Conservation (phyloP, 306 rosid genomes). For the Pyrus bretschneideri region DNA sequence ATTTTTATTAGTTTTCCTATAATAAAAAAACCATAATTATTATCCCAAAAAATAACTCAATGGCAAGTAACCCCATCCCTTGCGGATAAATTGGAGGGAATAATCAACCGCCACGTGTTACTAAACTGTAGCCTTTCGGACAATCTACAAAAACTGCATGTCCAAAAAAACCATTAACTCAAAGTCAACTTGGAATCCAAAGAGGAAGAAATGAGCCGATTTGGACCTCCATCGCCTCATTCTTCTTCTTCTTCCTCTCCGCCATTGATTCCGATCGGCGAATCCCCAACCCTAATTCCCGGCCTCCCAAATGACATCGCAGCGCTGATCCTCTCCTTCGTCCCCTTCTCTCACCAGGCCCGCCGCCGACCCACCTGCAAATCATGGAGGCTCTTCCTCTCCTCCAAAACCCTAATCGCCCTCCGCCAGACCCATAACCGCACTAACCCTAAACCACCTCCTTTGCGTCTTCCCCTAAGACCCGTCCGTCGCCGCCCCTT, state of each 20-base stretch:
- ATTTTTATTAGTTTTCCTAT: no score
- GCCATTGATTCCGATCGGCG: background rate
- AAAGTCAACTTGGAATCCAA: background rate
- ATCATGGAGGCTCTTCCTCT: conserved; percentile 58
- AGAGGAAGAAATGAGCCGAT: background rate
- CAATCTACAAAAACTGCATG: background rate
- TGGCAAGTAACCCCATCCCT: background rate
- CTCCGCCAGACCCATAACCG: conserved; percentile 33
- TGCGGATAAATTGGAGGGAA: background rate
- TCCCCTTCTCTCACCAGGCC: conserved; percentile 53
- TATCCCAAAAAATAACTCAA: no score
- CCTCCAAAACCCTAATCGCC: conserved; percentile 42
- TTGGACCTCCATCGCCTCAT: background rate
- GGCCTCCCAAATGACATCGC: conserved; percentile 75
- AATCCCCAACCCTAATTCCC: conserved; percentile 42
- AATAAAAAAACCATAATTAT: no score
- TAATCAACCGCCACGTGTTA: background rate
- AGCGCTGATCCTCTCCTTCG: conserved; percentile 37
- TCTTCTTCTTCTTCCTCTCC: background rate
- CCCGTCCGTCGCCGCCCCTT: conserved; percentile 50
- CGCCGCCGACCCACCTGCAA: conserved; percentile 62
- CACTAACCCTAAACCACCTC: conserved; percentile 29
- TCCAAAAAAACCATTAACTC: background rate
- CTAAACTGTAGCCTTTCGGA: background rate
- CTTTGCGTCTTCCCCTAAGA: conserved; percentile 76